Percentiles rank a stretch among this genome's conserved stretches.
phyloP scores from a whole-genome alignment of 306 rosid species.

The Hippophae rhamnoides region DNA sequence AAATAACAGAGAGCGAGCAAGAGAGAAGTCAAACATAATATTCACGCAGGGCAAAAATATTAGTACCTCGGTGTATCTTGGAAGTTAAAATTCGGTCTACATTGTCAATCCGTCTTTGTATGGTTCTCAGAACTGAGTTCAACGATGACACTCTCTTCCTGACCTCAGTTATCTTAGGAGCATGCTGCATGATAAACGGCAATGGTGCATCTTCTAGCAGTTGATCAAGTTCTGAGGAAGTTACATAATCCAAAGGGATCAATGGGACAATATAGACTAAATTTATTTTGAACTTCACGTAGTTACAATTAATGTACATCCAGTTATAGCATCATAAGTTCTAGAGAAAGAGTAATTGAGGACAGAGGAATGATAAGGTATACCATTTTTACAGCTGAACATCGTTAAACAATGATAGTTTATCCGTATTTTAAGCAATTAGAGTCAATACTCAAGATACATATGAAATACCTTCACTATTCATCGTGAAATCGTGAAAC shows the following conservation, averaged over 20 bases:
- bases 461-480: too few species aligned
- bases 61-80: constrained; percentile 15
- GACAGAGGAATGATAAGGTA: too few species aligned
- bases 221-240: constrained; percentile 64
- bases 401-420: too few species aligned
- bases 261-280: background rate
- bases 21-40: background rate
- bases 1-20: too few species aligned
- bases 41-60: background rate
- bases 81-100: constrained; percentile 50
- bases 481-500: too few species aligned
- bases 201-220: constrained; percentile 70
- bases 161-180: constrained; percentile 57
- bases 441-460: too few species aligned
- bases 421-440: too few species aligned
- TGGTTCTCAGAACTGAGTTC: constrained; percentile 53
- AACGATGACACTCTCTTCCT: constrained; percentile 65
- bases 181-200: constrained; percentile 67
- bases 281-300: background rate
- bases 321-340: too few species aligned
- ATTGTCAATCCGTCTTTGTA: constrained; percentile 68
- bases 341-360: too few species aligned
- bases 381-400: too few species aligned
- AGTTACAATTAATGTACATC: too few species aligned
- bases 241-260: background rate